Percentiles rank a stretch among this genome's conserved stretches.
Evolutionary conservation across 2,329 filamentous ascomycete species (phyloP).

Genomic region (Pestalotiopsis sp.): DNA sequence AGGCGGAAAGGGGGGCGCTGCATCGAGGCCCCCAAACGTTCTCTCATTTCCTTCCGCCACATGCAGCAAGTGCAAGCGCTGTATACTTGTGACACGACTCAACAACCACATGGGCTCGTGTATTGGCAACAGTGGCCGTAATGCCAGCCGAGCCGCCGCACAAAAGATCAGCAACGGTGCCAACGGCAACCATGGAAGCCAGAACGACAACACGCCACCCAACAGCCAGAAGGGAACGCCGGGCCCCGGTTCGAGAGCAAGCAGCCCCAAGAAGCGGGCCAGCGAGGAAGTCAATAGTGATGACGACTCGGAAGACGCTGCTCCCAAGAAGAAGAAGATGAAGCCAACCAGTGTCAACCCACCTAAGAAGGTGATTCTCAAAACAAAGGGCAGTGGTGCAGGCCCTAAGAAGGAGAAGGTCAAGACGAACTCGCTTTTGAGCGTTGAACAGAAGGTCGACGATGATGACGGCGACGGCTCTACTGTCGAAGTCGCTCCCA

Average conservation of each 20-base stretch:
- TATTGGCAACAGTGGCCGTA: constrained; percentile 67
- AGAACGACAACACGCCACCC: constrained; percentile 60
- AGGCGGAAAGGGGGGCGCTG: constrained; percentile 28
- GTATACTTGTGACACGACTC: constrained; percentile 65
- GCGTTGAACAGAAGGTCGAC: constrained; percentile 47
- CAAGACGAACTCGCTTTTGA: constrained; percentile 52
- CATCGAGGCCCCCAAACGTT: constrained; percentile 57
- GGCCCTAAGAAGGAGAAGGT: constrained; percentile 57
- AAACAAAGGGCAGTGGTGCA: constrained; percentile 44
- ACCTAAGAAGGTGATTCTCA: constrained; percentile 59
- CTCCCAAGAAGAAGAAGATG: constrained; percentile 60
- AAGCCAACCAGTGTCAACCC: constrained; percentile 44
- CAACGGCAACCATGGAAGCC: constrained; percentile 43
- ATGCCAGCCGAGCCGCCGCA: constrained; percentile 63
- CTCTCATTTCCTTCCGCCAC: constrained; percentile 67
- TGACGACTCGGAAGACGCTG: constrained; percentile 51
- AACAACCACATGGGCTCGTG: constrained; percentile 72
- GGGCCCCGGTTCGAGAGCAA: constrained; percentile 53
- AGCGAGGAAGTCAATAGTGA: constrained; percentile 58
- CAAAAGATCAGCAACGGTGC: constrained; percentile 64
- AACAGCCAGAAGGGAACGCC: constrained; percentile 67
- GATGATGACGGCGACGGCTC: constrained; percentile 40
- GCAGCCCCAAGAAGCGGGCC: constrained; percentile 60
- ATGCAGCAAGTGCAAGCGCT: constrained; percentile 69
- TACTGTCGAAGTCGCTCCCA: constrained; percentile 42